Evolutionary conservation across 257 asterid species (phyloP).

Genomic region (Solanum sparsipilum): DNA sequence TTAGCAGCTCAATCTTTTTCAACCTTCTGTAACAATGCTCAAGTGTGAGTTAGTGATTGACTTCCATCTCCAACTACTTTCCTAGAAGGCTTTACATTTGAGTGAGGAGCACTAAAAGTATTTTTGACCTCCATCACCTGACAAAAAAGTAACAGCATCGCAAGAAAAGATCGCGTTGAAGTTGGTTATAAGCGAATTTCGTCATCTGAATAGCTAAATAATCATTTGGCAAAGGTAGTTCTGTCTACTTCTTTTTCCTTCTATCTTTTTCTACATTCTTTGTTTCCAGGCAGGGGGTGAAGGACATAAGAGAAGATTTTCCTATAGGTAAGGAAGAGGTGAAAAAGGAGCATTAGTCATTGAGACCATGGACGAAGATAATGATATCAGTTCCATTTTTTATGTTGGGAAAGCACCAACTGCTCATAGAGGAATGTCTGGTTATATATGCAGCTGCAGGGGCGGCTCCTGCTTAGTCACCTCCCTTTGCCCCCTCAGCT

Average conservation of each 20-base stretch:
- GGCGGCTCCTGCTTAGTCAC: not conserved
- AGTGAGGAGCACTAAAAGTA: slow-evolving; percentile 9
- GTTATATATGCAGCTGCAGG: not conserved
- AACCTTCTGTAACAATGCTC: not conserved
- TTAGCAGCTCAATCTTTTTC: not conserved
- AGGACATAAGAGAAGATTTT: not conserved
- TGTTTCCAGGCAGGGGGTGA: not conserved
- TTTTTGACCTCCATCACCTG: not conserved
- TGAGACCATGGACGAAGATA: not conserved
- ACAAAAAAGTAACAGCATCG: too few species aligned
- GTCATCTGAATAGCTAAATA: too few species aligned
- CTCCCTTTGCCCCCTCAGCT: not conserved
- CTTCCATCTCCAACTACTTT: slow-evolving; percentile 17
- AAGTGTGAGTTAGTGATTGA: slow-evolving; percentile 8
- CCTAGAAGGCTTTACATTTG: slow-evolving; percentile 17
- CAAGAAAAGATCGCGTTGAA: too few species aligned
- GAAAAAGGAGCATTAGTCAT: not conserved
- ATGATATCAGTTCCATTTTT: not conserved
- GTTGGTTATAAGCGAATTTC: too few species aligned
- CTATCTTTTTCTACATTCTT: not conserved
- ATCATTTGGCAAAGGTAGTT: not conserved
- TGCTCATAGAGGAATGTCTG: too few species aligned
- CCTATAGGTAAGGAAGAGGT: not conserved
- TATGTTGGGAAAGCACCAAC: not conserved
- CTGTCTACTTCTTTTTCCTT: not conserved